Base-by-base conservation (phyloP, 108 stramenopile genomes). In the Cyclotella baltica region DNA sequence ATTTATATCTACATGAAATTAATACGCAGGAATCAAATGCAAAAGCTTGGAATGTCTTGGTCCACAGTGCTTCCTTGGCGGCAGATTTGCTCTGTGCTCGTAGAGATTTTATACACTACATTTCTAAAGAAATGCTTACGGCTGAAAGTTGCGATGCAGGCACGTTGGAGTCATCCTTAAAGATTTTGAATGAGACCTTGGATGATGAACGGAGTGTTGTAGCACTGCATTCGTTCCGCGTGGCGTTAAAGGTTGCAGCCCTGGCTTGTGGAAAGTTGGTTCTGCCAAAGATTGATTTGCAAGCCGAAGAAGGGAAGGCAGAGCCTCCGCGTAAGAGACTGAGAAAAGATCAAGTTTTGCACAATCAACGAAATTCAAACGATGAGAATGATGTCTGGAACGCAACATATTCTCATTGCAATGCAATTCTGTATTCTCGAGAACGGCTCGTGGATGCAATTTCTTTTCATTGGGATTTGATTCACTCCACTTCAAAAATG, bases 401-500 rank as follows among this genome's bases (percentile, higher is more conserved):
- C 59, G 28, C 40, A 15, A 20, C 3, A 29, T 81, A 75, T 65
- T 18, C 9, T 3, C 81, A 82, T 66, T 61, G 61, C 0, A 52
- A 72, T 59, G 47, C 70, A 19, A 30, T 33, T 10, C 36, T 76
- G 31, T 71, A 65, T 40, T 76, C 64, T 46, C 67, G 81, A 36
- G 70, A 76, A 52, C 29, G 57, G 25, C 56, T 83, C 29, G 81
- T 76, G 65, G 81, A 83, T 62, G 81, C 75, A 46, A 23, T 83
- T 23, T 83, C 71, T 16, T 76, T 76, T 48, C 81, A 76, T 38
- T 68, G 33, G 33, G 80, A 73, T 6, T n/a, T 62, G 16, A 30
- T 31, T 46, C 62, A 67, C 16, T 43, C 38, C 33, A 57, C 34
- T 36, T 11, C 31, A 33, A 34, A 2, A 52, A 64, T 8, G 52